Base-by-base conservation (phyloP, 2,329 filamentous ascomycete species). In the Dactylellina cionopaga region DNA sequence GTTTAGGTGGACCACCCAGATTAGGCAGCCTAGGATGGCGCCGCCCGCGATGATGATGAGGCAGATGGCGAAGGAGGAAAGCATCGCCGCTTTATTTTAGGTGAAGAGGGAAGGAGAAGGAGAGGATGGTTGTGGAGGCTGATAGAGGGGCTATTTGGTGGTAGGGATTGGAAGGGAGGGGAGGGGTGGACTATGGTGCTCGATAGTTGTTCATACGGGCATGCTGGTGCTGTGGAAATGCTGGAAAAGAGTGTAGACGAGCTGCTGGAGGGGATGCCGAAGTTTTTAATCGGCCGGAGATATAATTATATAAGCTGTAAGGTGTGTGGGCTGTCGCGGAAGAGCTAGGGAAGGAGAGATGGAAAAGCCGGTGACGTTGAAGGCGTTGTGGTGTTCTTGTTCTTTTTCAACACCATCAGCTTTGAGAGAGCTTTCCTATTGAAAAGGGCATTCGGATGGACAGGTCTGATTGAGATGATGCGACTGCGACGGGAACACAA, bases 1-100 rank as follows among this genome's bases (percentile, higher is more conserved):
- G 66, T 71, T 71, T 33, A 71, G 66, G 25, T 71, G 66, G 43
- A 71, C 41, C 6, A 71, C 44, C 66, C 66, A 71, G 41, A 46
- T 44, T 9, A 71, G 52, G 41, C 66, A 71, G 66, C 66, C 66
- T 58, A 52, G 22, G 19, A 71, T 41, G 33, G 43, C 58, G 44
- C 56, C 58, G 58, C 66, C 66, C 35, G 49, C 58, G 43, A 71
- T 58, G 51, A 58, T 44, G 31, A 71, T 71, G 9, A 71, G 49
- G 51, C 64, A 58, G 35, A 71, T 58, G 10, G 58, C 66, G 66
- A 71, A 71, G 24, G 66, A 62, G 49, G 66, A 71, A 27, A 71
- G 31, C 66, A 64, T 64, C 15, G 15, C 55, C 15, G 39, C 22
- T 37, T 44, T 41, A 24, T n/a, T 37, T 24, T 27, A 11, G n/a